Conservation (phyloP, 768 basidiomycete genomes). For the Pleurotus djamor region DNA sequence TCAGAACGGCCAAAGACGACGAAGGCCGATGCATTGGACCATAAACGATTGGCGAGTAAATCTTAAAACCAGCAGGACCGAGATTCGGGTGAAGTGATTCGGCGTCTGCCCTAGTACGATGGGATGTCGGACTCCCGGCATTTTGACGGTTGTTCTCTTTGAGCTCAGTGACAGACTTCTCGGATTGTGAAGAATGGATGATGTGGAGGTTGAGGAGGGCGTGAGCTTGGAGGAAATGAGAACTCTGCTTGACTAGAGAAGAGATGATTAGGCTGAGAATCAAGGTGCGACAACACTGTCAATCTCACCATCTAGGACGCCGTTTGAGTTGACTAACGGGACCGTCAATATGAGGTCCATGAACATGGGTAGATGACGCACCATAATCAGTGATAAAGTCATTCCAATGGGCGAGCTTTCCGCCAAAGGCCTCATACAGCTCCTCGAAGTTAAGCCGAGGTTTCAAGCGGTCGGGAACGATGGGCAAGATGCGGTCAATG, state of each 20-base stretch:
- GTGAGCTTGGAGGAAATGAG: conserved; percentile 85
- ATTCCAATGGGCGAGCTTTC: conserved; percentile 81
- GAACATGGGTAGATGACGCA: conserved; percentile 21
- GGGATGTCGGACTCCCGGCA: conserved; percentile 26
- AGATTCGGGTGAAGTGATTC: conserved; percentile 58
- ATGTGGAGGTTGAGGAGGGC: conserved; percentile 83
- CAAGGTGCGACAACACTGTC: not conserved
- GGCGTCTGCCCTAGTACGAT: conserved; percentile 15
- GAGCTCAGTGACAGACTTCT: conserved; percentile 20
- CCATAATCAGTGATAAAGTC: conserved; percentile 78
- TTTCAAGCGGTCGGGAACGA: conserved; percentile 63
- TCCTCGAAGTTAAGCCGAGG: conserved; percentile 62
- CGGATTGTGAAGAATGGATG: conserved; percentile 74
- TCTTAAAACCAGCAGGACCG: conserved; percentile 62
- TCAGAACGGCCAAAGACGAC: conserved; percentile 3
- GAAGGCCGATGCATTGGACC: conserved; percentile 9
- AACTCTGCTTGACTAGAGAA: conserved; percentile 67
- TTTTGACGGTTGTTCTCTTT: conserved; percentile 27
- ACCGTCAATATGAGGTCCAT: not conserved
- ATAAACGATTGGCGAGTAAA: conserved; percentile 46
- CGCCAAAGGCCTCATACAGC: conserved; percentile 79
- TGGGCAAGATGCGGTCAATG: conserved; percentile 60
- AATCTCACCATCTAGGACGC: conserved; percentile 64
- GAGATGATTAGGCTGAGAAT: not conserved
- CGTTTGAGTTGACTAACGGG: conserved; percentile 65